Evolutionary conservation across 305 asterid species (phyloP), one percentile per base, ranked within the genome.

Genomic region (Stenogyne calaminthoides): DNA sequence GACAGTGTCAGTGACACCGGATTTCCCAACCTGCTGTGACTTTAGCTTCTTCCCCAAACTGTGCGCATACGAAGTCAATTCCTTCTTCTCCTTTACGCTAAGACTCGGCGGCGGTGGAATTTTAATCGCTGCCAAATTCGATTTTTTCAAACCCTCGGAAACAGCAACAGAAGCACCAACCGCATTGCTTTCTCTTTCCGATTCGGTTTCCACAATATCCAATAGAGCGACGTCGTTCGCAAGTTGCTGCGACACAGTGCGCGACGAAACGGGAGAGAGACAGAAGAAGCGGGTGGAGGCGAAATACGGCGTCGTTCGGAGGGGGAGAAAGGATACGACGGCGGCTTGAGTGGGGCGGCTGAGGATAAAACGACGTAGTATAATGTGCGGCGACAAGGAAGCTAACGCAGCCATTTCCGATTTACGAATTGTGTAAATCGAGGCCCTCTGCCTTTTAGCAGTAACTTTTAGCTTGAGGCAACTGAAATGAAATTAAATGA

Each of bases 21-120:
- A 92, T 56, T 95, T 95, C 0, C 99, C 99, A 34, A 95, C 88
- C 73, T 92, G 99, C 82, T 92, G 98, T 19, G 94, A 84, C 86
- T 89, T 95, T 7, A 92, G 91, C 84, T 87, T 86, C 83, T 89
- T 92, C 77, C 97, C 98, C 76, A 95, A 80, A 72, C 98, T 86
- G 72, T 95, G 94, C 4, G 99, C 98, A 60, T 83, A 92, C 10
- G 98, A 89, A 69, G 83, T 89, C 83, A 95, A 70, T 40, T 89
- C 96, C 55, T 92, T 95, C 86, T 86, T 95, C 82, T 90, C 98
- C 83, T 92, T 95, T 27, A 85, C 81, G 6, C 82, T 89, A 19
- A 95, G 86, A 76, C 64, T 83, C 72, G 89, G 95, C 19, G 83
- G 78, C 32, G 84, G 78, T 9, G 84, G 71, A 22, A 49, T 1